Percentiles rank a stretch among this genome's conserved stretches.
Evolutionary conservation across 31 red algal species (phyloP).

Genomic region (Asparagopsis taxiformis): DNA sequence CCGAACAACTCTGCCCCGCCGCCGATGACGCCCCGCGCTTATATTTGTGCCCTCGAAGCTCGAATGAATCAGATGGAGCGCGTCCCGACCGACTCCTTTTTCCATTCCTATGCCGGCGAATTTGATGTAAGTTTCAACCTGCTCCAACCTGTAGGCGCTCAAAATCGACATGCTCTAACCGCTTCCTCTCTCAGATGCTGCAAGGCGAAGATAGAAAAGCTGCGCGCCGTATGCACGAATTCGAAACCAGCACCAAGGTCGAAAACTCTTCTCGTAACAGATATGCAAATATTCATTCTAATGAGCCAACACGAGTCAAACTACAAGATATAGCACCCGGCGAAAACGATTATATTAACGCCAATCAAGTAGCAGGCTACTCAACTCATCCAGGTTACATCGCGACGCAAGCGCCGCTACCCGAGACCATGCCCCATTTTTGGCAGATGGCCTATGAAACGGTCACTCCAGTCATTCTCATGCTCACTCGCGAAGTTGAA

Average conservation of each 20-base stretch:
- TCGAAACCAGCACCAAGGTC: conserved; percentile 56
- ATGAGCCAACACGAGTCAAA: conserved; percentile 68
- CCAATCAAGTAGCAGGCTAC: conserved; percentile 67
- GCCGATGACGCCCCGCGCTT: conserved; percentile 14
- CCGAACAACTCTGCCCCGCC: conserved; percentile 3
- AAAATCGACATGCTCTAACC: no score
- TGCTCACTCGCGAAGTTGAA: conserved; percentile 79
- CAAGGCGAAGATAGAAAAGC: conserved; percentile 52
- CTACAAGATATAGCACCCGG: conserved; percentile 58
- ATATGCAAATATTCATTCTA: conserved; percentile 72
- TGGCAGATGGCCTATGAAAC: conserved; percentile 96
- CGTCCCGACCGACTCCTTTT: conserved; percentile 60
- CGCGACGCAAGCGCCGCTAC: conserved; percentile 83
- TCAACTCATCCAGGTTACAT: conserved; percentile 70
- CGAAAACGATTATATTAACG: conserved; percentile 89
- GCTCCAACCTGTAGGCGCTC: neutral
- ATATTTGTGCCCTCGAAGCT: conserved; percentile 48
- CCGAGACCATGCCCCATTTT: conserved; percentile 73
- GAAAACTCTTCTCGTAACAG: conserved; percentile 71
- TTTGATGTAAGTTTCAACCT: conserved; percentile 71
- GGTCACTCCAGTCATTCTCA: conserved; percentile 73
- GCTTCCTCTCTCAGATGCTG: conserved; percentile 29
- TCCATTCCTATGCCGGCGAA: conserved; percentile 74
- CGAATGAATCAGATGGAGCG: conserved; percentile 74
- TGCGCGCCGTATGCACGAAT: conserved; percentile 33